These are phyloP conservation scores for Boletales sp. DNA, from an alignment of 768 basidiomycete genomes.

Conservation along the genomic window DNA sequence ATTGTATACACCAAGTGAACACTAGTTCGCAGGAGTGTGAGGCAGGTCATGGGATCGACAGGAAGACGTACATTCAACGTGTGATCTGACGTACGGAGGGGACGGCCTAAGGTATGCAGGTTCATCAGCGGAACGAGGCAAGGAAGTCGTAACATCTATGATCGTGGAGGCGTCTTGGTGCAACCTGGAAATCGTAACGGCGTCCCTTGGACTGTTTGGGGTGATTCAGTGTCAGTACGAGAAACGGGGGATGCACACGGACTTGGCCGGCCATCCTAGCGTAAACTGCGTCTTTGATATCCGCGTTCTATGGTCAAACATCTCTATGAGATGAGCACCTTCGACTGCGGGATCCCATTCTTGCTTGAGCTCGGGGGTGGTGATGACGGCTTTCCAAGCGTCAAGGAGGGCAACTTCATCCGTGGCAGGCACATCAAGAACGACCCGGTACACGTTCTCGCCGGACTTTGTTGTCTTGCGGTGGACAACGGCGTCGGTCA, in stretches of 20 bases:
- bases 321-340: slow-evolving; percentile 74
- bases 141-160: slow-evolving; percentile 89
- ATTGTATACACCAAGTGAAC: slow-evolving; percentile 93
- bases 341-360: slow-evolving; percentile 96
- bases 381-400: slow-evolving; percentile 75
- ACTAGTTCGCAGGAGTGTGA: slow-evolving; percentile 41
- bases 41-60: slow-evolving; percentile 2
- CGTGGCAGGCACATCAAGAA: slow-evolving; percentile 70
- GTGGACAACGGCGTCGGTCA: slow-evolving; percentile 75
- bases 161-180: slow-evolving; percentile 78
- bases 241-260: slow-evolving; percentile 37
- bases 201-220: slow-evolving; percentile 74
- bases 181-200: slow-evolving; percentile 88
- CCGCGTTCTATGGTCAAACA: slow-evolving; percentile 81
- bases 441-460: slow-evolving; percentile 75
- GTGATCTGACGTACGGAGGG: slow-evolving; percentile 88
- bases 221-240: slow-evolving; percentile 1
- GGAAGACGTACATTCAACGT: slow-evolving; percentile 60
- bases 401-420: slow-evolving; percentile 61
- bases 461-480: slow-evolving; percentile 65
- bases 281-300: slow-evolving; percentile 89
- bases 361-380: slow-evolving; percentile 82
- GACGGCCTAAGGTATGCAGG: slow-evolving; percentile 88
- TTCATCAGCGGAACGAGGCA: slow-evolving; percentile 87
- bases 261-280: slow-evolving; percentile 97